These are phyloP conservation scores for Suillus sp. DNA, from an alignment of 768 basidiomycete species.

Conservation along the genomic window DNA sequence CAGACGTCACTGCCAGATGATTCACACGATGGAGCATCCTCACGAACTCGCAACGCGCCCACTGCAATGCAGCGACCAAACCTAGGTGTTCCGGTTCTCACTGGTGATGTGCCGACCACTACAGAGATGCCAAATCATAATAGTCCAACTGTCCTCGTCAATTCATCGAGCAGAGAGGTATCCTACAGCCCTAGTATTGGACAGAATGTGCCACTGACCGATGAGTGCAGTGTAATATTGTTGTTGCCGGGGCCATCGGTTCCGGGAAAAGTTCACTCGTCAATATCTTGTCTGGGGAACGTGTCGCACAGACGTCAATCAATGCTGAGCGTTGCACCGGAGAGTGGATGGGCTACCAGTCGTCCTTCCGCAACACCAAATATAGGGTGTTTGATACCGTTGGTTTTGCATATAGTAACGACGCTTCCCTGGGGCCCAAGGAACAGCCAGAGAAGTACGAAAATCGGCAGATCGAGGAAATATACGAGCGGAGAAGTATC, in stretches of 20 bases:
- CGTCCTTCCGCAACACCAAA: conserved; percentile 10
- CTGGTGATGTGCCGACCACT: no score
- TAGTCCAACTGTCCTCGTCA: not conserved
- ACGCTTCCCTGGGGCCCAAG: not conserved
- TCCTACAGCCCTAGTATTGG: not conserved
- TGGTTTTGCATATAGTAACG: not conserved
- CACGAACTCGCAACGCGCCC: no score
- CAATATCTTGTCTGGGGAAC: conserved; percentile 37
- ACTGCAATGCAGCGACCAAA: no score
- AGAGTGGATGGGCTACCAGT: conserved; percentile 18
- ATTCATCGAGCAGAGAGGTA: not conserved
- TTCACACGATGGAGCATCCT: no score
- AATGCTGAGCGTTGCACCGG: conserved; percentile 19
- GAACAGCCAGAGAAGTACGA: not conserved
- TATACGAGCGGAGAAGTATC: not conserved
- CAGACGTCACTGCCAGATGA: no score
- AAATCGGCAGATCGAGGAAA: not conserved
- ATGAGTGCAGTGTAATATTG: conserved; percentile 5
- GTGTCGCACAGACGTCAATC: conserved; percentile 31
- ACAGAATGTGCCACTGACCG: not conserved
- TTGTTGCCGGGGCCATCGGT: conserved; percentile 32
- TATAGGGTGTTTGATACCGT: not conserved
- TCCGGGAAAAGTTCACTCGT: conserved; percentile 43
- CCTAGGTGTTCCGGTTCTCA: no score
- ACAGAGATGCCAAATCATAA: no score